Percentiles rank a stretch among this genome's conserved stretches.
Evolutionary conservation across 805 yeast genomes (phyloP).

Genomic region (Sungouiozyma intestinalis): DNA sequence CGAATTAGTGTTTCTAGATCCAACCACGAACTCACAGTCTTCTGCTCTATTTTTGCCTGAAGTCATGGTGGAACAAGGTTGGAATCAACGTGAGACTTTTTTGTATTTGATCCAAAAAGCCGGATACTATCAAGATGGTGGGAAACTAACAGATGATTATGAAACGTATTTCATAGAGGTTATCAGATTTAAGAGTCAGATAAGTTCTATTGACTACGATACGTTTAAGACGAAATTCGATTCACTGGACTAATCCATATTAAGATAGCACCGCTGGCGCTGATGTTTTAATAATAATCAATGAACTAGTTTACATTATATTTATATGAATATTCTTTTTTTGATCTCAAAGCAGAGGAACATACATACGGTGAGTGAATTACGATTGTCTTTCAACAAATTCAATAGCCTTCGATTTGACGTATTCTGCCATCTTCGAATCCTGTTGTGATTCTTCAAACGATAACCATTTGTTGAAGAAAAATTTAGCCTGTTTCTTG

Average conservation of each 20-base stretch:
- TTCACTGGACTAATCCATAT: background rate
- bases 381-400: conserved; percentile 35
- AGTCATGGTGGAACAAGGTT: conserved; percentile 79
- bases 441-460: conserved; percentile 66
- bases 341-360: no score
- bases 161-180: conserved; percentile 31
- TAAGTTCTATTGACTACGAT: conserved; percentile 32
- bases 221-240: conserved; percentile 28
- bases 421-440: conserved; percentile 64
- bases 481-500: conserved; percentile 86
- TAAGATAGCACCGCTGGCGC: no score
- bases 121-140: conserved; percentile 32
- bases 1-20: conserved; percentile 39
- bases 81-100: conserved; percentile 62
- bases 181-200: conserved; percentile 47
- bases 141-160: conserved; percentile 26
- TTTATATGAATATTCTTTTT: background rate
- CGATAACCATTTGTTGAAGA: conserved; percentile 84
- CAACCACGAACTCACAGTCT: conserved; percentile 28
- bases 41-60: conserved; percentile 85
- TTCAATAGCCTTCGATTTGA: conserved; percentile 83
- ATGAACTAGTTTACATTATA: background rate
- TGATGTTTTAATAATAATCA: no score
- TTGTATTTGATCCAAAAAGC: conserved; percentile 65
- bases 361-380: background rate